phyloP scores from a whole-genome alignment of 2,329 filamentous ascomycete species.

The Pseudogymnoascus sp. region DNA sequence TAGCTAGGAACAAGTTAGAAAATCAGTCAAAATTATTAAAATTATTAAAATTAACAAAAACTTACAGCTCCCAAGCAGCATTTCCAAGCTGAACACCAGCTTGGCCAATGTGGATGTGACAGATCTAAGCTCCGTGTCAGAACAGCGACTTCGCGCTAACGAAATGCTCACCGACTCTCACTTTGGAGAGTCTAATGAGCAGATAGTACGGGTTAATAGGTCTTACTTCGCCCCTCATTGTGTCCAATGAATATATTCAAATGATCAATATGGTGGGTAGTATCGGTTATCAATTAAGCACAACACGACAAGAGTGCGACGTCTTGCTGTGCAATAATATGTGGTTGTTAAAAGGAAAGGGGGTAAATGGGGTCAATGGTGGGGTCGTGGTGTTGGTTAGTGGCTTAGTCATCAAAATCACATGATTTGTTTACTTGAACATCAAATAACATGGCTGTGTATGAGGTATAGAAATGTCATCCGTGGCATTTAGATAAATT shows the following conservation, averaged over 20 bases:
- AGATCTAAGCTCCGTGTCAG: slow-evolving; percentile 39
- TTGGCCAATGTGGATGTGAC: slow-evolving; percentile 62
- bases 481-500: neutral
- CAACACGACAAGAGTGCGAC: slow-evolving; percentile 3
- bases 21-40: neutral
- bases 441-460: neutral
- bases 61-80: slow-evolving; percentile 63
- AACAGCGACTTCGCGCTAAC: slow-evolving; percentile 7
- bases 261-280: slow-evolving; percentile 7
- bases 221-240: slow-evolving; percentile 9
- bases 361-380: slow-evolving; percentile 8
- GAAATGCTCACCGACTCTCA: slow-evolving; percentile 8
- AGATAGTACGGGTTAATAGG: slow-evolving; percentile 9
- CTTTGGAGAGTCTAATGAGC: slow-evolving; percentile 2
- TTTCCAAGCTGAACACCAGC: slow-evolving; percentile 62
- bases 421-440: neutral
- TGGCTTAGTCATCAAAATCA: neutral
- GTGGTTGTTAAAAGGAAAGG: slow-evolving; percentile 6
- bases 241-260: slow-evolving; percentile 4
- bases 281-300: slow-evolving; percentile 4
- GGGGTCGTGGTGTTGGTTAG: slow-evolving; percentile 1
- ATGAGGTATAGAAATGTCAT: neutral
- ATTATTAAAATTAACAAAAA: slow-evolving; percentile 16
- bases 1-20: slow-evolving; percentile 39
- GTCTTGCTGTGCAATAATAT: slow-evolving; percentile 7